Conservation (phyloP, 1,284 basidiomycete genomes). For the Stygiomarasmius scandens region DNA sequence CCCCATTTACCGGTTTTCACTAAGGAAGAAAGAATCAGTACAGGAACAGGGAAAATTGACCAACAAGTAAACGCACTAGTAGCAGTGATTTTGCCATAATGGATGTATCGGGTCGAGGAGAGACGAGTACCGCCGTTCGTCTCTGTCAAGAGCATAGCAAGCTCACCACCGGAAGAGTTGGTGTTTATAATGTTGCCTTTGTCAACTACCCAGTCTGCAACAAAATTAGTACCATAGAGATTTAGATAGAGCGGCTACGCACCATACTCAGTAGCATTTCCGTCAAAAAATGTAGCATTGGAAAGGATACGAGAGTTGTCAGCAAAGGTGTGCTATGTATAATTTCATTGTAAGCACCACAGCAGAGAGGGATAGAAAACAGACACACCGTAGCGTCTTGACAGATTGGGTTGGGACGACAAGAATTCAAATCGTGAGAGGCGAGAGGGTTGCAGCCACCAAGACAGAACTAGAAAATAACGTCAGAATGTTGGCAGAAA, state of each 20-base stretch:
- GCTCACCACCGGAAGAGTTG: slow-evolving; percentile 60
- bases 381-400: slow-evolving; percentile 55
- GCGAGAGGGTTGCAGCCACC: slow-evolving; percentile 72
- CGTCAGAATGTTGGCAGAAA: slow-evolving; percentile 1
- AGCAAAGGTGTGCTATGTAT: slow-evolving; percentile 58
- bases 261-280: slow-evolving; percentile 70
- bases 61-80: slow-evolving; percentile 45
- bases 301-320: slow-evolving; percentile 69
- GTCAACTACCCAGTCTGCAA: slow-evolving; percentile 70
- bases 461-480: slow-evolving; percentile 46
- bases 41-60: slow-evolving; percentile 10
- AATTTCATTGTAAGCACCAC: not conserved
- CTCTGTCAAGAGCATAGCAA: slow-evolving; percentile 68
- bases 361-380: not conserved
- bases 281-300: slow-evolving; percentile 68
- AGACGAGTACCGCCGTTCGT: slow-evolving; percentile 74
- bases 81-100: slow-evolving; percentile 80
- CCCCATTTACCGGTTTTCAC: slow-evolving; percentile 59
- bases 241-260: slow-evolving; percentile 16
- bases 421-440: slow-evolving; percentile 66
- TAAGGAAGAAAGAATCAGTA: not conserved
- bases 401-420: slow-evolving; percentile 75
- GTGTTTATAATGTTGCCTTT: slow-evolving; percentile 67
- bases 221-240: no score
- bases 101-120: slow-evolving; percentile 78